These are phyloP conservation scores for Huntiella omanensis DNA, from an alignment of 2,329 filamentous ascomycete genomes.

Conservation along the genomic window DNA sequence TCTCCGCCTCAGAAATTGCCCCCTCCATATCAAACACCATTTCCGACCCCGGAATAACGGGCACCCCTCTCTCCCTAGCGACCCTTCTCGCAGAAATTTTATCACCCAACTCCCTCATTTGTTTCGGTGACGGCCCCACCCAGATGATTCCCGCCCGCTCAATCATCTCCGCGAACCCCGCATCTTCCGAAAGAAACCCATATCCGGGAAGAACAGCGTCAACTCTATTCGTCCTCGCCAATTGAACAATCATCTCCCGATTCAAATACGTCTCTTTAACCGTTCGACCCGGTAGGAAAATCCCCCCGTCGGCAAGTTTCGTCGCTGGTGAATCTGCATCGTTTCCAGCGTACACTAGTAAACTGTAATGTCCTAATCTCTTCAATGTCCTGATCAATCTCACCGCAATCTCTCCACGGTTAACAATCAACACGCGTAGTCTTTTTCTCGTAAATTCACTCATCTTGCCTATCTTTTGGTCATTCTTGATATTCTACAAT, in stretches of 20 bases:
- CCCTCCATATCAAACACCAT: slow-evolving; percentile 8
- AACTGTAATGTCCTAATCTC: slow-evolving; percentile 46
- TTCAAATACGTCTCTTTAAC: slow-evolving; percentile 41
- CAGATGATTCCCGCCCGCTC: slow-evolving; percentile 35
- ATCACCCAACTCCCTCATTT: slow-evolving; percentile 21
- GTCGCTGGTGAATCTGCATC: slow-evolving; percentile 52
- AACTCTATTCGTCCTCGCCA: slow-evolving; percentile 28
- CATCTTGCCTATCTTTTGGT: background rate
- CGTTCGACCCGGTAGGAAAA: slow-evolving; percentile 37
- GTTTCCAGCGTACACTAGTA: slow-evolving; percentile 46
- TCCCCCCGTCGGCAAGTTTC: slow-evolving; percentile 44
- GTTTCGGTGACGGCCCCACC: slow-evolving; percentile 35
- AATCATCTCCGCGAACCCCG: slow-evolving; percentile 37
- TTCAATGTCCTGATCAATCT: slow-evolving; percentile 50
- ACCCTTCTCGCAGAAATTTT: slow-evolving; percentile 22
- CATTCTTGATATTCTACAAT: background rate
- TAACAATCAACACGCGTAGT: slow-evolving; percentile 40
- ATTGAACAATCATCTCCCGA: slow-evolving; percentile 36
- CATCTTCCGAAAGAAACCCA: slow-evolving; percentile 46
- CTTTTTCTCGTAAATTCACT: too few species aligned
- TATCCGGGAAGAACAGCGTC: slow-evolving; percentile 49
- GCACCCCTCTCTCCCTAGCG: slow-evolving; percentile 17
- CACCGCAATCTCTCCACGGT: slow-evolving; percentile 57
- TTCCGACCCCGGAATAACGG: slow-evolving; percentile 19
- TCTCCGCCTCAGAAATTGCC: slow-evolving; percentile 15